Base-by-base conservation (phyloP, 1,284 basidiomycete genomes). In the Irpex rosettiformis region DNA sequence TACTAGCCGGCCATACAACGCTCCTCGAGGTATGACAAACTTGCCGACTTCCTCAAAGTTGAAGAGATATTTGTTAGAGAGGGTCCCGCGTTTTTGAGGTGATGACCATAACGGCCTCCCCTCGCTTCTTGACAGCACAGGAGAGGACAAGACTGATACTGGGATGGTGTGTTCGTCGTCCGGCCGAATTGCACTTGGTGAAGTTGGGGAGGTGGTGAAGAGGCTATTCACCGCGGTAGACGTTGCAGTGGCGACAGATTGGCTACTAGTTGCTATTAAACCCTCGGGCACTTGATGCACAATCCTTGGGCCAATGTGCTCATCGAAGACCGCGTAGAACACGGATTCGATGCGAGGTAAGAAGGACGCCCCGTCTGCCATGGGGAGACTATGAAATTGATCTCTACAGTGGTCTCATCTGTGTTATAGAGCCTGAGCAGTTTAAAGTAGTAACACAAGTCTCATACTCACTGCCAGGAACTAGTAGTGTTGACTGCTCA, bases 21-120 rank as follows among this genome's bases (percentile, higher is more conserved):
- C 82, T 59, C 87, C 87, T 42, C 87, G 90, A 1, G 96, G 96
- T 55, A 99, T 97, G 51, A 98, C 87, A 77, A 94, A 98, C 73
- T 93, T 95, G 16, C 92, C 92, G 56, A 99, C 88, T 61, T 94
- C 88, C 51, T 88, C 84, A 66, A 98, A 98, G 70, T 94, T 88
- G 73, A 99, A 93, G n/a, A 97, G 79, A 7, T 80, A 75, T 42
- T 77, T 72, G 59, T 72, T 78, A 22, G 78, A 71, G 4, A 83
- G 81, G 13, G 71, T 65, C 7, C 79, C 76, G 29, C 79, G 79
- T 64, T 83, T 80, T 28, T 78, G 77, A 56, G 79, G 83, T 27
- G 79, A 83, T 65, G 43, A 27, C 37, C 72, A 73, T 43, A 77
- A 68, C 59, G 73, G 73, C 56, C 75, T 76, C 22, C 77, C 75